Conservation (phyloP, 2,329 filamentous ascomycete species). For the Fusarium pseudocircinatum region DNA sequence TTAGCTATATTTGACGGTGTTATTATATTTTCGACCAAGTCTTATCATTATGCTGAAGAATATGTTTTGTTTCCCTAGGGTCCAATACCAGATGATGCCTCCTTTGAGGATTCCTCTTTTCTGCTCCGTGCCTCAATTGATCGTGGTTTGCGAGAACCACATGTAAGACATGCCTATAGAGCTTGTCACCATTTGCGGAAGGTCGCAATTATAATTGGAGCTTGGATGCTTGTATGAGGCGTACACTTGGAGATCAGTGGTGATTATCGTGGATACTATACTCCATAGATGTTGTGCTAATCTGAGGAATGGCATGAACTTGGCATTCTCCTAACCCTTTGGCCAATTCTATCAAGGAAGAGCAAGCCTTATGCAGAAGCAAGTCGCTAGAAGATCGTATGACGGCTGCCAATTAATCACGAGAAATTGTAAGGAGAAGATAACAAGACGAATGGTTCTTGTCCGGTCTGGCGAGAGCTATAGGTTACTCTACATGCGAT, state of each 20-base stretch:
- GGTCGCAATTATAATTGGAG: not conserved
- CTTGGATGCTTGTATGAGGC: too few species aligned
- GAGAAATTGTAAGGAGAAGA: not conserved
- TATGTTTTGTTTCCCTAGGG: not conserved
- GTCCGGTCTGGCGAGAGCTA: not conserved
- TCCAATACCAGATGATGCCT: not conserved
- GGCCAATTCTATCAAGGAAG: not conserved
- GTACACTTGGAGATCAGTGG: not conserved
- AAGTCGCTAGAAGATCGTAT: not conserved
- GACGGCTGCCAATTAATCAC: not conserved
- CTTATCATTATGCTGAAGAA: not conserved
- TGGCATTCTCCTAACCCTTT: not conserved
- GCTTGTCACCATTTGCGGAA: not conserved
- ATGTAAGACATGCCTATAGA: not conserved
- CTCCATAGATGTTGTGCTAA: too few species aligned
- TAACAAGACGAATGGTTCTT: not conserved
- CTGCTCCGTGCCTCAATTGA: not conserved
- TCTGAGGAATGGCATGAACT: accelerated
- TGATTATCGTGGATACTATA: not conserved
- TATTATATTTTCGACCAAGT: not conserved
- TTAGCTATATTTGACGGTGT: not conserved
- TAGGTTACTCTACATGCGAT: not conserved
- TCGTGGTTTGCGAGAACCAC: not conserved
- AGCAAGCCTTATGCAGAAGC: not conserved
- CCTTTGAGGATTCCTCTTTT: not conserved